phyloP scores from a whole-genome alignment of 192 early-diverging fungal genomes.

The Coemansia sp. region DNA sequence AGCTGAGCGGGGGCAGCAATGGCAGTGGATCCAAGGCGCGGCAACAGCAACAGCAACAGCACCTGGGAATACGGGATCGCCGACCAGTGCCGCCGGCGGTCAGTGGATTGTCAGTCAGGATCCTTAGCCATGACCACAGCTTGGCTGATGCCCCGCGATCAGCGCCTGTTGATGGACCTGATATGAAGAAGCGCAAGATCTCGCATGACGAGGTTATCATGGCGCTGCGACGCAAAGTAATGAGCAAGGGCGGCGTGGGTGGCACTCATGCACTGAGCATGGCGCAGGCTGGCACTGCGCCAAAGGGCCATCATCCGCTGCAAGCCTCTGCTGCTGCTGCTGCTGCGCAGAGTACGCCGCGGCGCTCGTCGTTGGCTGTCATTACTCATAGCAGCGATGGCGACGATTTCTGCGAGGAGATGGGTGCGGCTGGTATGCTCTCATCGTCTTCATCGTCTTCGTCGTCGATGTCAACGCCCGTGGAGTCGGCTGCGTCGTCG shows the following conservation, averaged over 20 bases:
- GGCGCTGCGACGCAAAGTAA: conserved; percentile 54
- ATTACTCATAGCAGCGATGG: conserved; percentile 1
- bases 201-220: conserved; percentile 54
- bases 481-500: conserved; percentile 13
- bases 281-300: background rate
- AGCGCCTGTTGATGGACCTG: conserved; percentile 49
- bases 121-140: conserved; percentile 3
- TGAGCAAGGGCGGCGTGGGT: conserved; percentile 26
- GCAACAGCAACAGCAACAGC: background rate
- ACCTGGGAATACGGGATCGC: conserved; percentile 15
- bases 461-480: background rate
- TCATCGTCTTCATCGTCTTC: conserved; percentile 2
- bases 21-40: conserved; percentile 1
- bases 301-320: conserved; percentile 1
- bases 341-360: background rate
- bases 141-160: conserved; percentile 34
- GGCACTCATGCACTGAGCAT: conserved; percentile 7
- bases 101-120: conserved; percentile 44
- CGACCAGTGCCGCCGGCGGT: conserved; percentile 39
- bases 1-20: conserved; percentile 5
- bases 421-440: background rate
- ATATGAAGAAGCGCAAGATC: conserved; percentile 37
- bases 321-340: background rate
- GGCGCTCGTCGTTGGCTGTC: conserved; percentile 30
- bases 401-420: conserved; percentile 2